Percentiles rank a stretch among this genome's conserved stretches.
Conservation (phyloP, 2,329 filamentous ascomycete genomes). For the Rhynchosporium graminicola region DNA sequence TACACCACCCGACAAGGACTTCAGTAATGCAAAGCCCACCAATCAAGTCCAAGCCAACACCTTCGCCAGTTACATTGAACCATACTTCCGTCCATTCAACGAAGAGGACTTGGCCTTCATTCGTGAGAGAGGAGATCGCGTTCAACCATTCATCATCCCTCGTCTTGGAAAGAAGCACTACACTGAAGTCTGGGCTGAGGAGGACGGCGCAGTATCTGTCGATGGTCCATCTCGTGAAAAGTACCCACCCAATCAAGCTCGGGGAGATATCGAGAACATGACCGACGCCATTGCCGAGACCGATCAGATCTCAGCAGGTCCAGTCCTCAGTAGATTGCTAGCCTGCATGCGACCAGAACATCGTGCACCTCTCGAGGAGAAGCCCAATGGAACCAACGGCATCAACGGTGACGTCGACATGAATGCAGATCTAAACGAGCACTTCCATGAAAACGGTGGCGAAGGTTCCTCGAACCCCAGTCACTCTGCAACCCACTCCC, state of each 20-base stretch:
- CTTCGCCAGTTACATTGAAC: constrained; percentile 89
- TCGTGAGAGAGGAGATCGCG: constrained; percentile 83
- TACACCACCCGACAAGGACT: constrained; percentile 89
- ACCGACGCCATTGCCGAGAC: constrained; percentile 84
- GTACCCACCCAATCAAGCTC: constrained; percentile 75
- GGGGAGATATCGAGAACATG: constrained; percentile 84
- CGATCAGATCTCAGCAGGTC: constrained; percentile 85
- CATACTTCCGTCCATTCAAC: constrained; percentile 83
- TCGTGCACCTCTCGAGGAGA: constrained; percentile 56
- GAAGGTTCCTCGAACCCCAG: neutral
- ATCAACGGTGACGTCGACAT: constrained; percentile 55
- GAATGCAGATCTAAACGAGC: constrained; percentile 47
- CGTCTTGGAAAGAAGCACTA: constrained; percentile 84
- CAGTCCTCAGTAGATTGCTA: constrained; percentile 79
- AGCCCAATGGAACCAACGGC: constrained; percentile 47
- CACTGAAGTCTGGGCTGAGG: constrained; percentile 88
- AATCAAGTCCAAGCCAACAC: constrained; percentile 94
- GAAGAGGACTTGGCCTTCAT: constrained; percentile 95
- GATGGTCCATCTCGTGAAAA: constrained; percentile 67
- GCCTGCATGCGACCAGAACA: constrained; percentile 79
- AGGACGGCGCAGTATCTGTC: constrained; percentile 78
- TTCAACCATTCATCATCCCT: constrained; percentile 82
- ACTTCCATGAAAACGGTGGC: neutral
- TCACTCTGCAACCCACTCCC: constrained; percentile 38
- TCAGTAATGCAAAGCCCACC: constrained; percentile 87